Base-by-base conservation (phyloP, 73 alveolate species). In the Blepharisma japonicum region DNA sequence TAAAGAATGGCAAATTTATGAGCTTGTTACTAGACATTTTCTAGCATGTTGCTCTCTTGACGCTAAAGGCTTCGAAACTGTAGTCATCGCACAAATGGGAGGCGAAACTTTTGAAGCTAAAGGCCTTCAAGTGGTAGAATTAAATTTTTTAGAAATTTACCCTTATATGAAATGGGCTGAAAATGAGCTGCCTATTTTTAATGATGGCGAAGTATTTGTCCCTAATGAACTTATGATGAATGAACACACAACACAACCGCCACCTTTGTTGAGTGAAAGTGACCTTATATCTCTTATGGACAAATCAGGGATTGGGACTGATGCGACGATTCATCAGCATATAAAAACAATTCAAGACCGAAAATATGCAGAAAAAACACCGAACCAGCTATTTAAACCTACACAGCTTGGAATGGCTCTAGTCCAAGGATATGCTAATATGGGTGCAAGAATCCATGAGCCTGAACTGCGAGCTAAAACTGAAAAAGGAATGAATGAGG, bases 241-340 rank as follows among this genome's bases (percentile, higher is more conserved):
- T 50, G 93, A 89, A 68, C 98, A 99, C 1, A 82, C 80, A 42
- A 98, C 99, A 0, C 80, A 83, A 51, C 97, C 99, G 8, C 99
- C 99, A 6, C 87, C 83, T n/a, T 94, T 92, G 47, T 86, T 98
- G 68, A 96, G 97, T 66, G 99, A 98, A 86, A 87, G 98, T 25
- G 99, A 96, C 79, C 83, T 98, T 47, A 98, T 98, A 56, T 81
- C 94, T 8, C 55, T 86, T 80, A 98, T 98, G 99, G 99, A 98
- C 88, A 87, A 96, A 77, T 90, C 97, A 74, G 99, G 99, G 42
- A 97, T 98, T 39, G 99, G 99, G 18, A 98, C 99, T 18, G 99
- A 98, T 89, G 99, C 99, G 9, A 98, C 99, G 1, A 98, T 98
- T 80, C 99, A 98, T 83, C 99, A 98, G 72, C 99, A 98, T 87